Evolutionary conservation across 345 rosid species (phyloP), one percentile per base, ranked within the genome.

Genomic region (Moringa oleifera): DNA sequence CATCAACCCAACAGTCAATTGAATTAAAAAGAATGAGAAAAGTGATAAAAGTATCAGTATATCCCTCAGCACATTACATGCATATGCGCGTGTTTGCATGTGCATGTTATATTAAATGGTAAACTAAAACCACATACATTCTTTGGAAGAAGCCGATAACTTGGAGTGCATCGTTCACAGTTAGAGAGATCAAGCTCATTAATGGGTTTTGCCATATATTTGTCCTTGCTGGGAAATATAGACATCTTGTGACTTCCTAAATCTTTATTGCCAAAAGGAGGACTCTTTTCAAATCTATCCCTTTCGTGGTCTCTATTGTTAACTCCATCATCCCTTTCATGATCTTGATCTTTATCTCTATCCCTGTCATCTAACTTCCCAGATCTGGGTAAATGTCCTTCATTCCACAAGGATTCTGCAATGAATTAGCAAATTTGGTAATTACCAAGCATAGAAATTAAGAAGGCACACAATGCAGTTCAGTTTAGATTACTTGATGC

Each of bases 111-210:
- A n/a, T n/a, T n/a, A 41, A 41, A 63, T 18, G 18, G 33, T 55
- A 59, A 70, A 64, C 41, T 41, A 21, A 20, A 70, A 64, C 41
- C 5, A 19, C 85, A 51, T 76, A 94, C 99, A 78, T 79, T 84
- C 71, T 85, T 84, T 58, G 99, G 99, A 64, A 94, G 89, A 68
- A 90, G 88, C 25, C 99, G 89, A 74, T 94, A 94, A 66, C 99
- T 95, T 71, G 99, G 97, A 68, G 96, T 89, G 81, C 99, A 91
- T 22, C 85, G 82, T 75, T 91, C 97, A 77, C 97, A 91, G 75
- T 95, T 87, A 10, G 97, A 91, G 36, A 90, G 85, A 77, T 94
- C 97, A 62, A 94, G 93, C 73, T 94, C 99, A 62, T 84, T 88
- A 62, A 94, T 87, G 54, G 99, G 91, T 58, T 95, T 95, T 56